Conservation (phyloP, 2,329 filamentous ascomycete genomes). For the Byssochlamys sp. region DNA sequence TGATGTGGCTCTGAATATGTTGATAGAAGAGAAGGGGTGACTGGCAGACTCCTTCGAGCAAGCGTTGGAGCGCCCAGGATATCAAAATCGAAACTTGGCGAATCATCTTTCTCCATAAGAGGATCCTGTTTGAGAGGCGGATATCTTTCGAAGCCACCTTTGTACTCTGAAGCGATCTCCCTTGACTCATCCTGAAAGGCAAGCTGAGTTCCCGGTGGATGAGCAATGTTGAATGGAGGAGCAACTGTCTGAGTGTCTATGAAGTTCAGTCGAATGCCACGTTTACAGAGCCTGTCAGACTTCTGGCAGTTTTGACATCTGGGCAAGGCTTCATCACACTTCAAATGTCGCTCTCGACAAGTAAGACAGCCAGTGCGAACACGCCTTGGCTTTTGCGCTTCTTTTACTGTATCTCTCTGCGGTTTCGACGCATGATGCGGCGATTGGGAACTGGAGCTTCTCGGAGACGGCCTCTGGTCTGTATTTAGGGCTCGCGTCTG, state of each 20-base stretch:
- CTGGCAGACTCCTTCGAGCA: conserved; percentile 42
- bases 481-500: background rate
- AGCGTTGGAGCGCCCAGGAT: conserved; percentile 24
- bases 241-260: conserved; percentile 69
- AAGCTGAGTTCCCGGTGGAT: conserved; percentile 59
- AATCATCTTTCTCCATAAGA: conserved; percentile 14
- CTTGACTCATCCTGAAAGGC: conserved; percentile 82
- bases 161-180: conserved; percentile 81
- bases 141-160: conserved; percentile 67
- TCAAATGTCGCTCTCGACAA: conserved; percentile 78
- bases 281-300: conserved; percentile 73
- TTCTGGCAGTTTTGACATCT: conserved; percentile 73
- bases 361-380: conserved; percentile 86
- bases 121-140: conserved; percentile 42
- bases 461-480: conserved; percentile 1
- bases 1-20: conserved; percentile 38
- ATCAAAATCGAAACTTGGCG: conserved; percentile 21
- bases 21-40: conserved; percentile 42
- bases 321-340: conserved; percentile 69
- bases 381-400: conserved; percentile 58
- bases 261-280: conserved; percentile 81
- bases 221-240: conserved; percentile 52
- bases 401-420: conserved; percentile 9
- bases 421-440: conserved; percentile 9
- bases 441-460: background rate